These are phyloP conservation scores for Candida odintsovae DNA, from an alignment of 805 yeast species.

Conservation along the genomic window DNA sequence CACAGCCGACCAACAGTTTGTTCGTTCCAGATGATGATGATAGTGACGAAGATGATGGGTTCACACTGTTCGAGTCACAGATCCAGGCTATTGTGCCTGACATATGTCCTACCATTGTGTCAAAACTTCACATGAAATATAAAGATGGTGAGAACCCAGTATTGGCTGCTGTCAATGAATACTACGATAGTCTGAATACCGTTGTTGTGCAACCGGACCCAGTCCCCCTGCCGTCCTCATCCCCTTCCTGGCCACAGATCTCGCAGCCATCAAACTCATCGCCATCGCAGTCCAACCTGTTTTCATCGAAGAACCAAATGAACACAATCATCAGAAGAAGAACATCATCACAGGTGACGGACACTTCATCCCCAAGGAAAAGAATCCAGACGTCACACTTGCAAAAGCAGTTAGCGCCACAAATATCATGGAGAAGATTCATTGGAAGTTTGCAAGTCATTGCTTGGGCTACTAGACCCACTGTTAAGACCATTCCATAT, in stretches of 20 bases:
- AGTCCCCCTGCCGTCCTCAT: not conserved
- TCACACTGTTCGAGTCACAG: constrained; percentile 25
- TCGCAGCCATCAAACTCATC: not conserved
- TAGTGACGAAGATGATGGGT: constrained; percentile 13
- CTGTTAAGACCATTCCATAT: constrained; percentile 39
- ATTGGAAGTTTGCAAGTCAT: constrained; percentile 56
- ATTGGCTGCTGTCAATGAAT: constrained; percentile 34
- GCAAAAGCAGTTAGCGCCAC: constrained; percentile 12
- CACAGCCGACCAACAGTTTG: not conserved
- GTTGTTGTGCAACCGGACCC: not conserved
- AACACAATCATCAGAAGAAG: not conserved
- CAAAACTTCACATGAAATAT: constrained; percentile 24
- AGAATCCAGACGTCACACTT: constrained; percentile 1
- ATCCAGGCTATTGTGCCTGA: constrained; percentile 31
- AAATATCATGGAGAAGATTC: constrained; percentile 35
- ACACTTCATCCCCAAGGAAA: not conserved
- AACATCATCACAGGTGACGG: not conserved
- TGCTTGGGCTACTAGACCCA: constrained; percentile 72
- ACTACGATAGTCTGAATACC: constrained; percentile 26
- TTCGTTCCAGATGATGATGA: constrained; percentile 1
- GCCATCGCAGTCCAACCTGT: too few relatives aligned
- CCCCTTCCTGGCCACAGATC: not conserved
- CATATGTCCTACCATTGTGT: constrained; percentile 19
- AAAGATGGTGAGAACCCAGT: constrained; percentile 24
- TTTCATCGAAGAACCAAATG: not conserved